phyloP scores from a whole-genome alignment of 352 stramenopile species.

The Phytophthora pini region DNA sequence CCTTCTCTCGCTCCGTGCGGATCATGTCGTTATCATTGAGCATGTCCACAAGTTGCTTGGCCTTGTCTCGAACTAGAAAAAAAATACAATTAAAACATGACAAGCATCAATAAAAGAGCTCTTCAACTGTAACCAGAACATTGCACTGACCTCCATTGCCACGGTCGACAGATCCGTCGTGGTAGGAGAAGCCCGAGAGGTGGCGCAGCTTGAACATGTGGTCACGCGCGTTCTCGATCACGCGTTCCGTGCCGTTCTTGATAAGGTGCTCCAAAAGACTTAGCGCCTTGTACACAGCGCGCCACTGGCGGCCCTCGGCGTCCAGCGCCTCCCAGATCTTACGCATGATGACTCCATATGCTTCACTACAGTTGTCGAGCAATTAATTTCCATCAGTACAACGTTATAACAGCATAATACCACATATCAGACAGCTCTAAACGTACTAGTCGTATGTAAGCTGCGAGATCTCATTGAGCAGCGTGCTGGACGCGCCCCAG shows the following conservation, averaged over 20 bases:
- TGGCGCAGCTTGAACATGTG: slow-evolving; percentile 94
- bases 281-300: slow-evolving; percentile 96
- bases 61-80: slow-evolving; percentile 85
- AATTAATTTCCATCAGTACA: slow-evolving; percentile 1
- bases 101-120: slow-evolving; percentile 15
- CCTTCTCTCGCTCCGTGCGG: slow-evolving; percentile 88
- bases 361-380: slow-evolving; percentile 61
- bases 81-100: slow-evolving; percentile 8
- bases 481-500: slow-evolving; percentile 97
- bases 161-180: slow-evolving; percentile 87
- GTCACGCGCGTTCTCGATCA: slow-evolving; percentile 96
- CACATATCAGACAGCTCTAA: neutral
- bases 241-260: slow-evolving; percentile 98
- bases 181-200: slow-evolving; percentile 90
- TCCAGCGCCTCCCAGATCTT: slow-evolving; percentile 97
- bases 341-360: slow-evolving; percentile 90
- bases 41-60: slow-evolving; percentile 88
- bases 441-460: slow-evolving; percentile 96
- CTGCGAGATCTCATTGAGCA: slow-evolving; percentile 98
- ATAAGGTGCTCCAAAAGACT: slow-evolving; percentile 97
- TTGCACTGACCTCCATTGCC: slow-evolving; percentile 69
- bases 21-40: slow-evolving; percentile 91
- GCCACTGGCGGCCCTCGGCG: slow-evolving; percentile 92
- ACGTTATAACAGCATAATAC: slow-evolving; percentile 8
- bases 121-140: slow-evolving; percentile 5